A percentile compares a stretch with the other conserved stretches of the same genome.
Conservation (phyloP, 257 asterid species). For the Ophiorrhiza pumila region DNA sequence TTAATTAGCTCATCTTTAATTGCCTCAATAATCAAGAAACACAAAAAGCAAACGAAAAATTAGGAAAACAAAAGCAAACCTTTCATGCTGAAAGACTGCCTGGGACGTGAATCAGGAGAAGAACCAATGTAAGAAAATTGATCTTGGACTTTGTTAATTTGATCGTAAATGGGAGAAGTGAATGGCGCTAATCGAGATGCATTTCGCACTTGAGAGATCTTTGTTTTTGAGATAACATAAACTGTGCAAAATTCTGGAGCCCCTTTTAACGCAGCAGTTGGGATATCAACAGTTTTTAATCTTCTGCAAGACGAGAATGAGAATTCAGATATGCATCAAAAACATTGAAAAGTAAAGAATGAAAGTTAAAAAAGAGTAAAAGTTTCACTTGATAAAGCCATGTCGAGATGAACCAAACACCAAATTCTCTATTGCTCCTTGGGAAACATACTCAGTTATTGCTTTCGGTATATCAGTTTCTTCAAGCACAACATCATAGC, state of each 20-base stretch:
- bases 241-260: constrained; percentile 80
- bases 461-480: constrained; percentile 60
- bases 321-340: background rate
- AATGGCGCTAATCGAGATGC: constrained; percentile 65
- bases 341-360: background rate
- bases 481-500: constrained; percentile 69
- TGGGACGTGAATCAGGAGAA: constrained; percentile 20
- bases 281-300: constrained; percentile 58
- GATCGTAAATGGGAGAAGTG: constrained; percentile 51
- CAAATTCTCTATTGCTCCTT: constrained; percentile 64
- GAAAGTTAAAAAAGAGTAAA: background rate
- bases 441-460: constrained; percentile 58
- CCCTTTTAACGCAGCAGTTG: constrained; percentile 47
- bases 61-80: constrained; percentile 17
- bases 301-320: constrained; percentile 32
- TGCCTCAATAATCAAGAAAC: background rate
- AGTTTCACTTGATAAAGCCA: constrained; percentile 65
- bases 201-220: constrained; percentile 69
- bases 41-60: background rate
- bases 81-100: constrained; percentile 12
- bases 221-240: constrained; percentile 75
- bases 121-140: constrained; percentile 12
- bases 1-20: no score
- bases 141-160: constrained; percentile 36
- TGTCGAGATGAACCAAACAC: constrained; percentile 78